Percentiles rank a stretch among this genome's conserved stretches.
These are phyloP conservation scores for Nothophytophthora sp. DNA, from an alignment of 352 stramenopile genomes.

Conservation along the genomic window DNA sequence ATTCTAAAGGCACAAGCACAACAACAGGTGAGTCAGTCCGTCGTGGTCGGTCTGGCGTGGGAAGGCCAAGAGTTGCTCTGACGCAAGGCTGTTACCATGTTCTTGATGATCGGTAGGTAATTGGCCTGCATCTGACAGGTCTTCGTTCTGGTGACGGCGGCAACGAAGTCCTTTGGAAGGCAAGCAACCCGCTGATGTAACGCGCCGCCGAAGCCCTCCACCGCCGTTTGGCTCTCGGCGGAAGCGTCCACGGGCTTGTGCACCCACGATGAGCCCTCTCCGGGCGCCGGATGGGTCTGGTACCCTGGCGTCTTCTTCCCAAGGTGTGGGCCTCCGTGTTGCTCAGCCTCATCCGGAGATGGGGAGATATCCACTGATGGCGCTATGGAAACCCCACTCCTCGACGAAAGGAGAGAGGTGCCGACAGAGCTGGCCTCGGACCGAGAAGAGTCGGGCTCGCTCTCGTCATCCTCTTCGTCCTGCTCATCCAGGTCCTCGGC, in stretches of 20 bases:
- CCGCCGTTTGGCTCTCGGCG: constrained; percentile 60
- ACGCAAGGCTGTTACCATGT: constrained; percentile 42
- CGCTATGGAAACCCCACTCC: constrained; percentile 37
- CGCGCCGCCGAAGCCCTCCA: constrained; percentile 54
- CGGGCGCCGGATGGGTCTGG: constrained; percentile 52
- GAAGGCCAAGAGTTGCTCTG: no score
- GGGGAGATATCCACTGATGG: constrained; percentile 51
- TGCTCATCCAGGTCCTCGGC: constrained; percentile 10
- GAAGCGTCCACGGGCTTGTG: constrained; percentile 54
- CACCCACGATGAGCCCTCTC: constrained; percentile 59
- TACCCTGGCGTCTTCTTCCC: constrained; percentile 62
- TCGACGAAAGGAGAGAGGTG: constrained; percentile 25
- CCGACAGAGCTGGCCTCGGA: constrained; percentile 33
- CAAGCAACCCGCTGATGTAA: constrained; percentile 68
- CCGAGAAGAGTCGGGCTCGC: constrained; percentile 20
- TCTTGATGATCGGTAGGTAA: constrained; percentile 73
- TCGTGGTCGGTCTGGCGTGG: no score
- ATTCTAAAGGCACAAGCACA: constrained; percentile 48
- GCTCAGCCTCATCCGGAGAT: constrained; percentile 56
- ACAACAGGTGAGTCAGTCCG: neutral
- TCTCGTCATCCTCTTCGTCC: constrained; percentile 19
- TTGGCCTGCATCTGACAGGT: constrained; percentile 81
- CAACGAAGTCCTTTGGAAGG: constrained; percentile 70
- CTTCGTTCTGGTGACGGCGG: constrained; percentile 65
- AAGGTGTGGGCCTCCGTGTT: constrained; percentile 28